Evolutionary conservation across 1,139 yeast genomes (phyloP).

Genomic region (Hyphopichia fennica): DNA sequence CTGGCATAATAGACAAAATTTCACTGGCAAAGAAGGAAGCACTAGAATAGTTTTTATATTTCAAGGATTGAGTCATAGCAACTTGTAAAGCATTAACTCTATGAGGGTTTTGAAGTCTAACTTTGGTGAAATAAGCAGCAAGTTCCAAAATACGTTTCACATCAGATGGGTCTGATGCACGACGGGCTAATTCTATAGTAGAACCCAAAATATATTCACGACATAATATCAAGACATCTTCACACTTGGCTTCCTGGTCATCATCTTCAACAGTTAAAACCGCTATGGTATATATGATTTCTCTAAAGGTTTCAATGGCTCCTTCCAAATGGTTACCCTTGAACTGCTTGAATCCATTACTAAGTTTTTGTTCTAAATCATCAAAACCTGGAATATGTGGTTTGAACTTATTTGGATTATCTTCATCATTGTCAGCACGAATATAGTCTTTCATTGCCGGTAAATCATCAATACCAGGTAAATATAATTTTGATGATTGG

Average conservation of each 20-base stretch:
- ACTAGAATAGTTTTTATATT: constrained; percentile 80
- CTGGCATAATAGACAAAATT: constrained; percentile 63
- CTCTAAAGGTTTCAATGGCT: constrained; percentile 79
- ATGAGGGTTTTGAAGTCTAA: constrained; percentile 80
- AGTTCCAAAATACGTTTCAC: constrained; percentile 86
- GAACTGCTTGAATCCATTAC: constrained; percentile 79
- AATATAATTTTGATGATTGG: constrained; percentile 71
- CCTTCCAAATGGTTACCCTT: constrained; percentile 78
- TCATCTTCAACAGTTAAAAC: constrained; percentile 70
- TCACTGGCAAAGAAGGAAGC: constrained; percentile 91
- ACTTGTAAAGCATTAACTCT: constrained; percentile 86
- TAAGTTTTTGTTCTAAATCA: constrained; percentile 60
- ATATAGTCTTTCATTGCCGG: constrained; percentile 71
- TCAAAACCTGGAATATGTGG: constrained; percentile 81
- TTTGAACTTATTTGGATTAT: constrained; percentile 52
- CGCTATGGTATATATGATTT: constrained; percentile 72
- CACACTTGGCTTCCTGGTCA: constrained; percentile 76
- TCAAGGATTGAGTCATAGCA: constrained; percentile 92
- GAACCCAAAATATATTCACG: constrained; percentile 91
- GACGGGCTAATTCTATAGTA: constrained; percentile 85
- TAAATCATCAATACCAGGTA: constrained; percentile 70
- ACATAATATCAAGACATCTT: constrained; percentile 69
- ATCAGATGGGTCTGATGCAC: constrained; percentile 68
- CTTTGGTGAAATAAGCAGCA: constrained; percentile 92
- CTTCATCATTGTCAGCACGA: constrained; percentile 60